Evolutionary conservation across 345 rosid genomes (phyloP).

Genomic region (Hibiscus tridactylites): DNA sequence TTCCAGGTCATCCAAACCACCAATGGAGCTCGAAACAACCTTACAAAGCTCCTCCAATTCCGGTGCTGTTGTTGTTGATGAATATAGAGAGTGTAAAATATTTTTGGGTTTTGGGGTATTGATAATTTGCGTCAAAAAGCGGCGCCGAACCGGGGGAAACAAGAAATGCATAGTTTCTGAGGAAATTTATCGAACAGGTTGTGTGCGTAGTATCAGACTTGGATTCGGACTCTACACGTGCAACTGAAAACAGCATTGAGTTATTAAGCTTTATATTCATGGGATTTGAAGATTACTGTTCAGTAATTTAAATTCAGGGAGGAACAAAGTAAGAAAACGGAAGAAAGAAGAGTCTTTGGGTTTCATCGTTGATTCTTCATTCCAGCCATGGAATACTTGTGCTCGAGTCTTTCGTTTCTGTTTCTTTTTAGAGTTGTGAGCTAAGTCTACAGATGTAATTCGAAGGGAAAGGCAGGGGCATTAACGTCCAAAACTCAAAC

Average conservation of each 20-base stretch:
- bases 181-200: conserved; percentile 45
- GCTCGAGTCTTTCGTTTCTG: too few relatives aligned
- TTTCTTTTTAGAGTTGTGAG: neutral
- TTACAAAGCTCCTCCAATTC: conserved; percentile 37
- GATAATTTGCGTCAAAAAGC: conserved; percentile 5
- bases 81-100: conserved; percentile 14
- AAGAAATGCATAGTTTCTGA: conserved; percentile 25
- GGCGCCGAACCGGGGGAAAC: conserved; percentile 17
- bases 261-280: neutral
- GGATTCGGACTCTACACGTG: neutral
- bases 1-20: conserved; percentile 83
- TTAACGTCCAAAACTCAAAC: neutral
- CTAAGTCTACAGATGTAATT: neutral
- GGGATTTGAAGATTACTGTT: neutral
- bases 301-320: neutral
- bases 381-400: neutral
- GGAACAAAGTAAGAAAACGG: neutral
- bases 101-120: conserved; percentile 5
- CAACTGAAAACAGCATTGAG: neutral
- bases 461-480: neutral
- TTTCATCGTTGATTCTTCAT: neutral
- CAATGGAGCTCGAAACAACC: conserved; percentile 46
- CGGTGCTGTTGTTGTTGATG: conserved; percentile 10
- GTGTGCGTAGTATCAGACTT: conserved; percentile 8
- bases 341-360: neutral